A percentile compares a stretch with the other conserved stretches of the same genome.
phyloP scores from a whole-genome alignment of 1,284 basidiomycete genomes.

The Sanghuangporus sanghuang region DNA sequence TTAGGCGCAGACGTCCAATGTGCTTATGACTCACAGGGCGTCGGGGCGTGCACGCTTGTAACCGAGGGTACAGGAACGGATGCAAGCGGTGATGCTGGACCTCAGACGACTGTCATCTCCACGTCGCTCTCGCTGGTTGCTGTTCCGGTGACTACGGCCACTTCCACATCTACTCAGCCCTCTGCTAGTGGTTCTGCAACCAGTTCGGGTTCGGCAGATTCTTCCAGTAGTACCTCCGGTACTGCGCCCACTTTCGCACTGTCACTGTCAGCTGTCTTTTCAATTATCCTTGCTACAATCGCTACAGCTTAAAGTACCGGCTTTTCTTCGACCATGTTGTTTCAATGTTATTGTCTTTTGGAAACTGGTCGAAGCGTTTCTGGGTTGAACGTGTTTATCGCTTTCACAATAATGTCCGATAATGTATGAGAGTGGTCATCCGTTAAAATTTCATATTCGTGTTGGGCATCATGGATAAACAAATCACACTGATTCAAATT shows the following conservation, averaged over 20 bases:
- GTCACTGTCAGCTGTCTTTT: background rate
- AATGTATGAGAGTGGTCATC: too few species aligned
- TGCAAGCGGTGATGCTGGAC: background rate
- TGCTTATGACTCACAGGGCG: background rate
- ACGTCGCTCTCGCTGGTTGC: background rate
- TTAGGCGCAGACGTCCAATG: background rate
- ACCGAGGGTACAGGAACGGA: background rate
- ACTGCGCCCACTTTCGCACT: background rate
- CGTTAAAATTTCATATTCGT: background rate
- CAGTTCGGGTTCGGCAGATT: background rate
- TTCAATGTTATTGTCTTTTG: too few species aligned
- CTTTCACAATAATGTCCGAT: background rate
- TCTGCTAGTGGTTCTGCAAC: background rate
- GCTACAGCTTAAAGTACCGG: background rate
- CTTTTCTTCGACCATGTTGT: background rate
- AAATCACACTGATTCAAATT: background rate
- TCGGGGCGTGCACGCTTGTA: constrained; percentile 1
- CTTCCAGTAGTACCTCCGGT: background rate
- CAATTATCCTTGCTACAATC: background rate
- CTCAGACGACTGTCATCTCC: background rate
- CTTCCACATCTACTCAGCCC: background rate
- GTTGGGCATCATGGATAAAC: background rate
- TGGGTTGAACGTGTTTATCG: background rate
- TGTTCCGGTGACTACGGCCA: constrained; percentile 3
- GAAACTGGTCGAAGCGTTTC: too few species aligned